Evolutionary conservation across 129 eudicot species (phyloP), one percentile per base, ranked within the genome.

Genomic region (Pulicaria dysenterica): DNA sequence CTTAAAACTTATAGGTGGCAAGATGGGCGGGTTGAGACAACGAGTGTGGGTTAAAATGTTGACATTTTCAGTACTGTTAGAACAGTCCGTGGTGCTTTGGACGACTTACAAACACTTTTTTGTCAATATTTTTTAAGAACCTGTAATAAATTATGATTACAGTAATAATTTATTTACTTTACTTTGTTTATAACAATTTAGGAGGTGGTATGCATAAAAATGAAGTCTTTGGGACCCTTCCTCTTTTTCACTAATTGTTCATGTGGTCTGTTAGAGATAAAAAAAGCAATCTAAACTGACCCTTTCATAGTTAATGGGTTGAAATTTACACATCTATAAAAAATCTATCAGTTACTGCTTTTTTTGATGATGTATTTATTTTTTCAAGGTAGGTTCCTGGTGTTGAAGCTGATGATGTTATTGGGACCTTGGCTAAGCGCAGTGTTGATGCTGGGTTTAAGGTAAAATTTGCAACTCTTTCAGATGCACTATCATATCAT

Each of bases 401-500:
- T 10, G 99, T 94, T 65, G 99, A 94, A 86, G 99, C 99, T 77
- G 99, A 94, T 82, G 99, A 94, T 88, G 99, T 94, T 67, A 94
- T 94, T 66, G 99, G 97, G 79, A 94, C 99, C 74, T 75, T 94
- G 81, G 97, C 97, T 16, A 37, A 74, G 37, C 90, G 82, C 75
- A 94, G 99, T 73, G 96, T 94, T 62, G 76, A 83, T 72, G 89
- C 84, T 71, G 99, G 99, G 11, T 88, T 76, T 78, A 94, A 94
- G 97, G 99, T 90, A 75, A 57, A 17, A 43, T 58, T 55, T 54
- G 13, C 76, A 17, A 46, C 17, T 63, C 64, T n/a, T 75, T 38
- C 8, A 53, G 40, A 65, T 75, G 66, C 24, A 54, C 8, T 6
- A 64, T 53, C 56, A 8, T 40, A 64, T 64, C 17, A n/a, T 64